phyloP scores from a whole-genome alignment of 2,329 filamentous ascomycete genomes.

The Fusarium tanahbumbuense region DNA sequence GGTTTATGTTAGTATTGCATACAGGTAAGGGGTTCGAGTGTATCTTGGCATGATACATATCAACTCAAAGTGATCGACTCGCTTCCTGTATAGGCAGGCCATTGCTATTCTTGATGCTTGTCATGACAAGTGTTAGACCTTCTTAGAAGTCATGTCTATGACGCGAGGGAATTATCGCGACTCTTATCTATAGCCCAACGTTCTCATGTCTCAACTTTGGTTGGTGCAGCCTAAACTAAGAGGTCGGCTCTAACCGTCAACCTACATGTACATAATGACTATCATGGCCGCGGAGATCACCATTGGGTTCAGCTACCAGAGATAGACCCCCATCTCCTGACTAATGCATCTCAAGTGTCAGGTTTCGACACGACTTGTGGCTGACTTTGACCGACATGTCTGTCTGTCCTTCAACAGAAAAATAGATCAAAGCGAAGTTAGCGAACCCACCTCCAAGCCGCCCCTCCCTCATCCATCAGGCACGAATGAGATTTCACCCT shows the following conservation, averaged over 20 bases:
- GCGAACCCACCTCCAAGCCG: slow-evolving; percentile 28
- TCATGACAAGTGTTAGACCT: slow-evolving; percentile 12
- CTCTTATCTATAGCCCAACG: slow-evolving; percentile 24
- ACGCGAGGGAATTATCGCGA: slow-evolving; percentile 28
- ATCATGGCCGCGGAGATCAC: slow-evolving; percentile 23
- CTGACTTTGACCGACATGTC: slow-evolving; percentile 39
- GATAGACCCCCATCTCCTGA: slow-evolving; percentile 31
- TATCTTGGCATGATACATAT: slow-evolving; percentile 31
- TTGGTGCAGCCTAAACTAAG: slow-evolving; percentile 13
- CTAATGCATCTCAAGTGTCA: slow-evolving; percentile 19
- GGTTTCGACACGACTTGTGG: slow-evolving; percentile 14
- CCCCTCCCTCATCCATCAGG: slow-evolving; percentile 34
- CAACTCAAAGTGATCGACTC: neutral
- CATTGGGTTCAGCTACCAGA: slow-evolving; percentile 19
- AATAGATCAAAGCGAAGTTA: slow-evolving; percentile 19
- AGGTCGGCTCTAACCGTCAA: slow-evolving; percentile 20
- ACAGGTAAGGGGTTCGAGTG: slow-evolving; percentile 25
- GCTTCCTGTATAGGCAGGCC: slow-evolving; percentile 16
- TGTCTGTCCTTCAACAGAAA: slow-evolving; percentile 32
- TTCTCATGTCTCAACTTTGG: slow-evolving; percentile 1
- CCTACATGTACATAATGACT: slow-evolving; percentile 5
- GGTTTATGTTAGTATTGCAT: slow-evolving; percentile 33
- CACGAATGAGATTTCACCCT: slow-evolving; percentile 31
- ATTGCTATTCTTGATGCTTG: slow-evolving; percentile 5
- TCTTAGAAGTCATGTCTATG: slow-evolving; percentile 25